Evolutionary conservation across 2,329 filamentous ascomycete genomes (phyloP).

Genomic region (Orbilia blumenaviensis): DNA sequence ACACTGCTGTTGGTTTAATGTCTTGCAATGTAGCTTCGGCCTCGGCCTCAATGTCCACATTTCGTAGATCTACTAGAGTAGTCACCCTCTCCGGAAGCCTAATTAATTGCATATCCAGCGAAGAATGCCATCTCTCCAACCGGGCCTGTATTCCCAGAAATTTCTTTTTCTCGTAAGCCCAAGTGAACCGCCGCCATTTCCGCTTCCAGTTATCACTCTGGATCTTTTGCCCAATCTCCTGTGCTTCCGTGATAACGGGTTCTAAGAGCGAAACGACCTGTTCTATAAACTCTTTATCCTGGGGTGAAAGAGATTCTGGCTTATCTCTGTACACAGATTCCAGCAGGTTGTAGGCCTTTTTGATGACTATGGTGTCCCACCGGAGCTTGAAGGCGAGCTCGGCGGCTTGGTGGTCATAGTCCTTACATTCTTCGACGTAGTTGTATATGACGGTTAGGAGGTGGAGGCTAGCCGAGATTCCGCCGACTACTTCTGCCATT

Average conservation of each 20-base stretch:
- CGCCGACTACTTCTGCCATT: neutral
- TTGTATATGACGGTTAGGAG: slow-evolving; percentile 4
- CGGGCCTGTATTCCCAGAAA: neutral
- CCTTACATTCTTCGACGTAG: slow-evolving; percentile 1
- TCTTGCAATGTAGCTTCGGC: neutral
- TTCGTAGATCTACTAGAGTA: neutral
- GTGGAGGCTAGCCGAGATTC: neutral
- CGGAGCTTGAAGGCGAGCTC: neutral
- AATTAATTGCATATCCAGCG: slow-evolving; percentile 1
- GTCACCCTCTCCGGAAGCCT: neutral
- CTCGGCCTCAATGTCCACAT: neutral
- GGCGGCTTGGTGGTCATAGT: neutral
- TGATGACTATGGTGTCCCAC: neutral
- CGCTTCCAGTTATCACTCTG: slow-evolving; percentile 1
- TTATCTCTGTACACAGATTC: neutral
- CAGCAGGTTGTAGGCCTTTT: neutral
- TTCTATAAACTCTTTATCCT: neutral
- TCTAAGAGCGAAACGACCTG: neutral
- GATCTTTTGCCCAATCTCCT: slow-evolving; percentile 3
- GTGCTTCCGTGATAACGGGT: neutral
- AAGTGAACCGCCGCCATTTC: neutral
- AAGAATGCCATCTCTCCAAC: neutral
- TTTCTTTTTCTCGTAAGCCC: slow-evolving; percentile 1
- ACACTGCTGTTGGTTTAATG: neutral
- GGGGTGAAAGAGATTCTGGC: neutral